Base-by-base conservation (phyloP, 768 basidiomycete species). In the Lactarius hatsudake region DNA sequence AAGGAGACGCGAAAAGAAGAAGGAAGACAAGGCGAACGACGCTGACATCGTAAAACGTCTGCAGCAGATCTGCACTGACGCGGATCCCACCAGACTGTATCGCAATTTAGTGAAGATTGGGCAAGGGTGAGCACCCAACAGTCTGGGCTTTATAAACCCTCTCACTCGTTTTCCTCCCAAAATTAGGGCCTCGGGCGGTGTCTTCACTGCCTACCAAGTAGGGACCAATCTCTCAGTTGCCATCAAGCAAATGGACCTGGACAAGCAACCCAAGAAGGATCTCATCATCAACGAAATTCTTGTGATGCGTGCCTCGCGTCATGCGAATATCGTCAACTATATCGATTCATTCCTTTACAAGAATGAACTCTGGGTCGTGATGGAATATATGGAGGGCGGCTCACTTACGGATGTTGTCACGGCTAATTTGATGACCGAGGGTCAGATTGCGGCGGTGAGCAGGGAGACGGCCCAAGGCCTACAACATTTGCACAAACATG, bases 171-270 rank as follows among this genome's bases (percentile, higher is more conserved):
- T 64, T 5, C 12, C 36, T 1, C 36, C 36, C 26, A 36, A 36
- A 36, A 36, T 38, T 13, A 96, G 94, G 66, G 96, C 97, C 18
- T 96, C 93, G 23, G 96, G 97, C 48, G 96, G 96, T 71, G 97
- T 98, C 2, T 99, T 97, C 79, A 98, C 96, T 15, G 96, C 96
- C 18, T 97, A 97, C 75, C 96, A 98, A 80, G 91, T 96, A 69
- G 95, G 96, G 51, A 94, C 93, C 36, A 96, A 97, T 77, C 73
- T 93, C 38, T 91, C 87, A 13, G 97, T 98, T 40, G 97, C 97
- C 51, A 99, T 99, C 85, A 99, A 99, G 79, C 96, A 98, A 79
- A 99, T 98, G 97, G 97, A 99, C 82, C 84, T 99, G 36, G 96
- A 98, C 78, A 97, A 98, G 80, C 97, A 98, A 74, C 97, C 97